Base-by-base conservation (phyloP, 2,329 filamentous ascomycete genomes). In the Trichoderma hamatum region DNA sequence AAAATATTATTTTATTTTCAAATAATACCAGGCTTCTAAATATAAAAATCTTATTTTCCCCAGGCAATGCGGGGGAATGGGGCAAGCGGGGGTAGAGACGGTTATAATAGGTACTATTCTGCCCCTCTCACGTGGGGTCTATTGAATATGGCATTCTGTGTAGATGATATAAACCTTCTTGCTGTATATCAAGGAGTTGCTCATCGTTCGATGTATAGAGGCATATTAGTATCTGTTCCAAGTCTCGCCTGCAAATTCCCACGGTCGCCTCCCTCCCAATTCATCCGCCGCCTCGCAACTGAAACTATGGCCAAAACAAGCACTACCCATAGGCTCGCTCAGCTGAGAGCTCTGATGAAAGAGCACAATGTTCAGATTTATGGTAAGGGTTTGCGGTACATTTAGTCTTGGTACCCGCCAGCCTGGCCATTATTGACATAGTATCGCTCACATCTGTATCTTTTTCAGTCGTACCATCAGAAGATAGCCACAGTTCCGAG, bases 401-500 rank as follows among this genome's bases (percentile, higher is more conserved):
- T n/a, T 36, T 36, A 14, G 56, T 26, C 34, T 39, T 16, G 26
- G 56, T 28, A 59, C 14, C 36, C 10, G n/a, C 34, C 21, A 39
- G 34, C 32, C 30, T 59, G 6, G 21, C 56, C 24, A 16, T 26
- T 21, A 16, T 10, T 24, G 58, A 39, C 59, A 24, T 24, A 72
- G 34, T 72, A 67, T 71, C 73, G 73, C 59, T 55, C 24, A 67
- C 56, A 26, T 26, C 6, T 36, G 21, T 34, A 9, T 65, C 60
- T 49, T 39, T 63, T 66, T 67, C 78, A 98, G 95, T 99, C 77
- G 88, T 98, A 7, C 96, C 96, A 0, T 97, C 95, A 39, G 96
- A 98, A 86, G 96, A 99, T 79, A 95, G 93, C 78, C 96, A 99
- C 79, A 93, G 95, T 74, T 98, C 95, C 73, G 96, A 99, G 83